Conservation (phyloP, 495 filamentous ascomycete species). For the Penicillium psychrofluorescens region DNA sequence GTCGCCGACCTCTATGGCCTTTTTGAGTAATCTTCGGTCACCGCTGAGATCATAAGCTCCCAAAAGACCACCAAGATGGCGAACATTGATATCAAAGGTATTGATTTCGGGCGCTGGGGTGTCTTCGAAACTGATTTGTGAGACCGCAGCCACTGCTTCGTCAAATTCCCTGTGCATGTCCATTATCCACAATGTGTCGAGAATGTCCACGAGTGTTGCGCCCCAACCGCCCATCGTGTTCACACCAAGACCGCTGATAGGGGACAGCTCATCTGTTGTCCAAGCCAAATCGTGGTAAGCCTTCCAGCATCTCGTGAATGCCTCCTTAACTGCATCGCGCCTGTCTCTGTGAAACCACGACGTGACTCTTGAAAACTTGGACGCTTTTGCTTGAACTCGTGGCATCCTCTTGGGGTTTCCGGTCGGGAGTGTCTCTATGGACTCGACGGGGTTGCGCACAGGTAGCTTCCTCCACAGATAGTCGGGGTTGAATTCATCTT, state of each 20-base stretch:
- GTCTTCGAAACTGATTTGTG: conserved; percentile 60
- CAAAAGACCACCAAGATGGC: conserved; percentile 44
- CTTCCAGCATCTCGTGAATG: conserved; percentile 57
- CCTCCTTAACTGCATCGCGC: conserved; percentile 44
- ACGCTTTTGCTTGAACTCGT: conserved; percentile 2
- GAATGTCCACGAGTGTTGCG: conserved; percentile 70
- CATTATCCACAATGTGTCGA: conserved; percentile 93
- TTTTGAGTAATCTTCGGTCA: conserved; percentile 23
- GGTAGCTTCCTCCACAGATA: conserved; percentile 9
- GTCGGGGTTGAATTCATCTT: neutral
- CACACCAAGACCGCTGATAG: conserved; percentile 44
- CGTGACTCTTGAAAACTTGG: neutral
- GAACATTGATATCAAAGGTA: conserved; percentile 43
- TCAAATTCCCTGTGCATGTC: conserved; percentile 71
- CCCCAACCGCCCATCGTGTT: conserved; percentile 78
- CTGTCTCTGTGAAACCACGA: conserved; percentile 7
- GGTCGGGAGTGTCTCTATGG: conserved; percentile 1
- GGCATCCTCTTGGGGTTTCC: neutral
- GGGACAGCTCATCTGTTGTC: conserved; percentile 60
- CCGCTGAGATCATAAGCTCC: conserved; percentile 43
- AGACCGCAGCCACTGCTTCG: conserved; percentile 58
- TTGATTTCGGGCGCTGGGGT: conserved; percentile 24
- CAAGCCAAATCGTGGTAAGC: conserved; percentile 61
- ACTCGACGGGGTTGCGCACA: conserved; percentile 2
- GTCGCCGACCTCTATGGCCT: conserved; percentile 26